Conservation (phyloP, 495 filamentous ascomycete genomes). For the Chaetomium tenue region DNA sequence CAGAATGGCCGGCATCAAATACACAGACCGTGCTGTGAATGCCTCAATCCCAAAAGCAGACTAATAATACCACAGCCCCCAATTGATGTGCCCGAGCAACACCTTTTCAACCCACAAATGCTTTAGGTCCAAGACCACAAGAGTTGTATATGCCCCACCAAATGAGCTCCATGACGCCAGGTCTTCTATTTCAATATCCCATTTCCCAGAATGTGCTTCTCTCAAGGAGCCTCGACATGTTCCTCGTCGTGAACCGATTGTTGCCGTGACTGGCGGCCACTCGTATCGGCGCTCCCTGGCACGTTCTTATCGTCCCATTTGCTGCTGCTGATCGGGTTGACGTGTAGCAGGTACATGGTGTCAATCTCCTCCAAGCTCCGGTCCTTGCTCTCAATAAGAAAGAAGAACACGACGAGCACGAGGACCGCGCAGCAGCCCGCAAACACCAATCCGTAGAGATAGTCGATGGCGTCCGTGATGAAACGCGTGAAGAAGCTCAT, state of each 20-base stretch:
- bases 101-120: constrained; percentile 7
- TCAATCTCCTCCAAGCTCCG: constrained; percentile 62
- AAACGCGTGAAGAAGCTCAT: constrained; percentile 46
- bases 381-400: constrained; percentile 58
- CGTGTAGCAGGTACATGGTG: constrained; percentile 75
- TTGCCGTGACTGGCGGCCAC: constrained; percentile 14
- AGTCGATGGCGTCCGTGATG: constrained; percentile 72
- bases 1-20: background rate
- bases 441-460: constrained; percentile 82
- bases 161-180: constrained; percentile 15
- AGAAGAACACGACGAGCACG: constrained; percentile 79
- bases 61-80: background rate
- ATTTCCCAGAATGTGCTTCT: background rate
- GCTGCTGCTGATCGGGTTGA: constrained; percentile 56
- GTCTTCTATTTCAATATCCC: constrained; percentile 1
- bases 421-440: constrained; percentile 66
- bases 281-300: constrained; percentile 9
- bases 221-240: constrained; percentile 5
- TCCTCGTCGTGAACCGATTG: constrained; percentile 12
- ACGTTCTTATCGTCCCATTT: constrained; percentile 26
- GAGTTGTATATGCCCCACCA: constrained; percentile 3
- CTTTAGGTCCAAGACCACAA: constrained; percentile 1
- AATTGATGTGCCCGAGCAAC: constrained; percentile 1
- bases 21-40: background rate
- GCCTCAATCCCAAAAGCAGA: background rate